Percentiles rank a stretch among this genome's conserved stretches.
phyloP scores from a whole-genome alignment of 345 rosid genomes.

The Boechera divaricarpa region DNA sequence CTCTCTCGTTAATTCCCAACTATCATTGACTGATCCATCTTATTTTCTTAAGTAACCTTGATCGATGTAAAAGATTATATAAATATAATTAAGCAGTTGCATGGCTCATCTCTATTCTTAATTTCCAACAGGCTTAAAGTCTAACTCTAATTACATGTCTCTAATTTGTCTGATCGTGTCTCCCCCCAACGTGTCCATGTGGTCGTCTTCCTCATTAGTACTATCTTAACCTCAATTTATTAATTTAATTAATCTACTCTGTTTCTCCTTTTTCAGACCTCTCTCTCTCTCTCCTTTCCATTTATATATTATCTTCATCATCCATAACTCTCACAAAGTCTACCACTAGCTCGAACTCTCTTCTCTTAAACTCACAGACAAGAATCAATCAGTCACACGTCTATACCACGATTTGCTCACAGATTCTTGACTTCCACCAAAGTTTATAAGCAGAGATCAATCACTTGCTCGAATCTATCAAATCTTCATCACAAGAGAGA shows the following conservation, averaged over 20 bases:
- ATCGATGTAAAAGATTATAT: slow-evolving; percentile 17
- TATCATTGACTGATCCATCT: slow-evolving; percentile 34
- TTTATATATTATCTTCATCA: slow-evolving; percentile 33
- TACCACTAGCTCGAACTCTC: slow-evolving; percentile 42
- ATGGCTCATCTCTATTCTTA: slow-evolving; percentile 33
- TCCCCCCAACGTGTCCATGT: slow-evolving; percentile 48
- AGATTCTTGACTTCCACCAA: neutral
- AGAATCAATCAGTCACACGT: slow-evolving; percentile 38
- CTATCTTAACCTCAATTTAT: slow-evolving; percentile 21
- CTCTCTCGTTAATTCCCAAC: slow-evolving; percentile 29
- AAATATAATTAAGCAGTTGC: slow-evolving; percentile 19
- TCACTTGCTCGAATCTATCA: slow-evolving; percentile 21
- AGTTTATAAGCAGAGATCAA: slow-evolving; percentile 30
- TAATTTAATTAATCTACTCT: slow-evolving; percentile 20
- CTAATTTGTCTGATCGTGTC: slow-evolving; percentile 45
- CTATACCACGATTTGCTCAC: slow-evolving; percentile 38
- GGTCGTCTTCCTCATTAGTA: slow-evolving; percentile 37
- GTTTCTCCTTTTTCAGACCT: slow-evolving; percentile 9
- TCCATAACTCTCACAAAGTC: slow-evolving; percentile 39
- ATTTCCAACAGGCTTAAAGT: slow-evolving; percentile 18
- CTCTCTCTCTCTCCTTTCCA: neutral
- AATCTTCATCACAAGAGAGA: neutral
- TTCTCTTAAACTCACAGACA: slow-evolving; percentile 24
- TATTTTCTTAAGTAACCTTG: slow-evolving; percentile 27
- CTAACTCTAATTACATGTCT: slow-evolving; percentile 42